Evolutionary conservation across 208 protist genomes (phyloP).

Genomic region (Zelonia costaricensis): DNA sequence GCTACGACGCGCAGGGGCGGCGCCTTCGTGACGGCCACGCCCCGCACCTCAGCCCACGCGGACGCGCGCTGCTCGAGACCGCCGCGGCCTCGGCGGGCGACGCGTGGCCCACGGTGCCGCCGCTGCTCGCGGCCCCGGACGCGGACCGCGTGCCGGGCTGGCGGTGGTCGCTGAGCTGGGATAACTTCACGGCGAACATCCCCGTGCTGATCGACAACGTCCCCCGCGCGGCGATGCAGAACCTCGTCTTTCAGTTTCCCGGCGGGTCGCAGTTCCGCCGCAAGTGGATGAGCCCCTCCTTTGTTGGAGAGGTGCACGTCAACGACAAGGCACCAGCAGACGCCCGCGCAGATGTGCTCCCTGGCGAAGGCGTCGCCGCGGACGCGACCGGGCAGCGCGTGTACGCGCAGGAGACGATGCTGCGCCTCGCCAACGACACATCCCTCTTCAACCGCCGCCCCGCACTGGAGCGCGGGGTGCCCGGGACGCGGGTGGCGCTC

Average conservation of each 20-base stretch:
- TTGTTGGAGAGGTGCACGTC: slow-evolving; percentile 9
- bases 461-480: slow-evolving; percentile 13
- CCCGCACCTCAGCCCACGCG: slow-evolving; percentile 19
- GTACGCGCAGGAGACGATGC: slow-evolving; percentile 23
- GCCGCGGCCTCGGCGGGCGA: neutral
- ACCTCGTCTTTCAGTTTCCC: slow-evolving; percentile 57
- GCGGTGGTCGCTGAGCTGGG: slow-evolving; percentile 53
- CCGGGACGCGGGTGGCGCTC: slow-evolving; percentile 16
- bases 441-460: neutral
- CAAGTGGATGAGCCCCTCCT: slow-evolving; percentile 1
- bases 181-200: slow-evolving; percentile 56
- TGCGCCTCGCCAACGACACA: neutral
- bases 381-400: neutral
- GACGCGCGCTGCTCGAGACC: slow-evolving; percentile 14
- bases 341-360: neutral
- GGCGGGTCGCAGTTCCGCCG: slow-evolving; percentile 33
- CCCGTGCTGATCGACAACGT: slow-evolving; percentile 19
- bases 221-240: slow-evolving; percentile 32
- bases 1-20: slow-evolving; percentile 6
- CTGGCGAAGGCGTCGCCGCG: neutral
- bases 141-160: slow-evolving; percentile 16
- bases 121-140: neutral
- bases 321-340: neutral
- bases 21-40: neutral
- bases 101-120: slow-evolving; percentile 11